These are phyloP conservation scores for Cladosporium sp. DNA, from an alignment of 2,329 filamentous ascomycete species.

Conservation along the genomic window DNA sequence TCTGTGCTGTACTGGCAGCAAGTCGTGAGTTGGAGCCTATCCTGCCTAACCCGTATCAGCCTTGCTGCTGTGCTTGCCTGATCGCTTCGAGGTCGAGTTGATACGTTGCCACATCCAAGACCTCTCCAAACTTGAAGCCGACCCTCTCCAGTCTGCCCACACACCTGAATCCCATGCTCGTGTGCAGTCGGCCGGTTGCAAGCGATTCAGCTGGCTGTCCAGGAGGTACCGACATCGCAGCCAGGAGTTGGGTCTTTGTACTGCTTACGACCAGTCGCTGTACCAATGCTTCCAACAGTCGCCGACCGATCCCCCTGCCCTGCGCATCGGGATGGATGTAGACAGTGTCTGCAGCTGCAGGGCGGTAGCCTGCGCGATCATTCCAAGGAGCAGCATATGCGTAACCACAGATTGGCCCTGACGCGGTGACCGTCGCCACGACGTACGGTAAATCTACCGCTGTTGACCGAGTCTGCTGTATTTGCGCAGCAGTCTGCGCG, in stretches of 20 bases:
- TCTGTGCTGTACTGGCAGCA: background rate
- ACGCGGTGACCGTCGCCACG: constrained; percentile 18
- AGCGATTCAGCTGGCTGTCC: constrained; percentile 19
- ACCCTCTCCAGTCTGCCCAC: constrained; percentile 24
- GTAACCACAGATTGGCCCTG: constrained; percentile 20
- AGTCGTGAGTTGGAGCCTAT: background rate
- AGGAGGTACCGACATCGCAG: constrained; percentile 24
- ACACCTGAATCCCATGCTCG: constrained; percentile 21
- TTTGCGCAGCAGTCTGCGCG: constrained; percentile 1
- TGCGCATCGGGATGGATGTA: constrained; percentile 24
- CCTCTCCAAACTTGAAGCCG: constrained; percentile 24
- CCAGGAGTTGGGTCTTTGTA: constrained; percentile 23
- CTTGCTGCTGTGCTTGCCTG: constrained; percentile 14
- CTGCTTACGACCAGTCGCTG: constrained; percentile 9
- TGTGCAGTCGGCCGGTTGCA: constrained; percentile 23
- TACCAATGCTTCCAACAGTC: constrained; percentile 21
- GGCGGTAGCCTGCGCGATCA: constrained; percentile 23
- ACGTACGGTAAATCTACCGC: constrained; percentile 21
- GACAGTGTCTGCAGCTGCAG: constrained; percentile 22
- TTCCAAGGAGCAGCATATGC: constrained; percentile 24
- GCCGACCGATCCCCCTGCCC: constrained; percentile 21
- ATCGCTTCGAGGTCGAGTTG: constrained; percentile 23
- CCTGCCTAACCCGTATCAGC: background rate
- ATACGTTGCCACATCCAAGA: constrained; percentile 24
- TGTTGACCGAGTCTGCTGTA: constrained; percentile 17